phyloP scores from a whole-genome alignment of 2,329 filamentous ascomycete species.

The Curvularia hawaiiensis region DNA sequence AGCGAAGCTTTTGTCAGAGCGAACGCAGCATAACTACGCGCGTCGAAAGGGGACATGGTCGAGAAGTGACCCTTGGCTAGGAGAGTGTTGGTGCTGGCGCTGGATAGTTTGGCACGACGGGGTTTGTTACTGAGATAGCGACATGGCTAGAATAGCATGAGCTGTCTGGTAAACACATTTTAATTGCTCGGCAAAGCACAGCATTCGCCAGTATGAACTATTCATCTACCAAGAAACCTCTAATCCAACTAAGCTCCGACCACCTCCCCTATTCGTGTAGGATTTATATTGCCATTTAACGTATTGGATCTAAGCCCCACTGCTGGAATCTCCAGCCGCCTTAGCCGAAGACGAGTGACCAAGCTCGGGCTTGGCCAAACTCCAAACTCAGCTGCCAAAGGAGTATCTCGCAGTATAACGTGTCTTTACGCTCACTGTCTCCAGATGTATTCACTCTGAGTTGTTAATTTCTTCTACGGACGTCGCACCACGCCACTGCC shows the following conservation, averaged over 20 bases:
- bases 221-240: background rate
- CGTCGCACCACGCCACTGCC: background rate
- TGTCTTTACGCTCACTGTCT: background rate
- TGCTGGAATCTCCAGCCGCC: background rate
- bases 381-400: constrained; percentile 2
- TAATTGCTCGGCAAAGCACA: no score
- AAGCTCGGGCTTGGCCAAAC: constrained; percentile 16
- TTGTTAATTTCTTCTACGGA: background rate
- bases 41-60: no score
- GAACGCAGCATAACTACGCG: no score
- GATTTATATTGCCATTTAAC: background rate
- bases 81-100: no score
- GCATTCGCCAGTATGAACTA: background rate
- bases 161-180: no score
- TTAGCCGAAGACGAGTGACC: constrained; percentile 5
- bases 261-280: background rate
- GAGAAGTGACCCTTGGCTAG: no score
- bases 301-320: background rate
- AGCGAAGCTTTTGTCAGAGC: no score
- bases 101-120: no score
- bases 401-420: background rate
- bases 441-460: background rate
- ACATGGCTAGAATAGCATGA: no score
- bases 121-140: no score
- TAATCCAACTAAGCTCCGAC: background rate